Base-by-base conservation (phyloP, 1,284 basidiomycete species). In the Pyrrhoderma noxium region DNA sequence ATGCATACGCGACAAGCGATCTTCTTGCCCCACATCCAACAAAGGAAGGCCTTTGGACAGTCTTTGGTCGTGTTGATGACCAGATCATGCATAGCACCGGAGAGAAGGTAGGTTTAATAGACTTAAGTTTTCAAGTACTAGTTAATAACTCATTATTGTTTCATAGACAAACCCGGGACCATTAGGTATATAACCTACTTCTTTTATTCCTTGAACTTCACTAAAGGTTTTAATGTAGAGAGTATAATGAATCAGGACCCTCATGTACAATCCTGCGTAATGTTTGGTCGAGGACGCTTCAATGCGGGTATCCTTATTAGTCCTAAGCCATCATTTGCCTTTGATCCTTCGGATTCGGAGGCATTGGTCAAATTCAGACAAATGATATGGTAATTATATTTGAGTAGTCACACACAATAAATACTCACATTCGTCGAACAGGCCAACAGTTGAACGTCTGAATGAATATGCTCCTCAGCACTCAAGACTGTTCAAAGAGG, bases 21-120 rank as follows among this genome's bases (percentile, higher is more conserved):
- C 57, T 77, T 7, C 54, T 76, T 21, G 47, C 62, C 0, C 69
- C 66, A 14, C 77, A 79, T 58, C 74, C 76, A 7, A 69, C 68
- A 0, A 70, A 70, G 34, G 60, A 65, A 3, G 67, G 68, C 3
- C 62, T 65, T 14, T 78, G 70, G 70, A 70, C 68, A 54, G 63
- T 76, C 14, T 65, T 61, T 45, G 75, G 77, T 0, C 65, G 77
- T 9, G 61, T 61, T 3, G 76, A 79, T 53, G 76, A 79, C 56
- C 75, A 77, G 56, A 72, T 79, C 34, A 73, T 77, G 58, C 69
- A 73, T 46, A 68, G 63, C 11, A 76, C 70, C 3, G 76, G 76
- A 8, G 75, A 78, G 57, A 77, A 77, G 67, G 73, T 72, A n/a
- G 16, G 18, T 8, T 25, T 13, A 31, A n/a, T 25, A 38, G 2